A percentile compares a stretch with the other conserved stretches of the same genome.
These are phyloP conservation scores for Rutstroemia sp. DNA, from an alignment of 2,329 filamentous ascomycete genomes.

Conservation along the genomic window DNA sequence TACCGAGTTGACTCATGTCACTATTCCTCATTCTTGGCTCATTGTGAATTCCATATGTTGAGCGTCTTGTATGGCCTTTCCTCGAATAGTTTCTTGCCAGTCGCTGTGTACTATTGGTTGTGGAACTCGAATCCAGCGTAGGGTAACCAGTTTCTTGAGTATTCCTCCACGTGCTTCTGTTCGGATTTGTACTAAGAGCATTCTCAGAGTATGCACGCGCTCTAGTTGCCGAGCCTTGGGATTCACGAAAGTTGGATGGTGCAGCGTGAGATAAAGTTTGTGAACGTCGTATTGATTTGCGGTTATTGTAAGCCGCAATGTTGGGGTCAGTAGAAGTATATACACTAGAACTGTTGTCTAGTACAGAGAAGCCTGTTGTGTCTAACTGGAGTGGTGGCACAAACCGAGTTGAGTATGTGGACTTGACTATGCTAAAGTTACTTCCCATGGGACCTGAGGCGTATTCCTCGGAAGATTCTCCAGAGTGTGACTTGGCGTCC, in stretches of 20 bases:
- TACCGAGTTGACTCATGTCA: constrained; percentile 4
- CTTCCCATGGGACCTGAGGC: constrained; percentile 20
- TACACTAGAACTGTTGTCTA: constrained; percentile 2
- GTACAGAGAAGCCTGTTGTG: constrained; percentile 18
- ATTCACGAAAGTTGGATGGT: constrained; percentile 11
- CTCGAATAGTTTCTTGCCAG: constrained; percentile 23
- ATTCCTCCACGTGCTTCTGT: constrained; percentile 20
- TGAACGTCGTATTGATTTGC: constrained; percentile 4
- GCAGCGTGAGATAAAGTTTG: constrained; percentile 9
- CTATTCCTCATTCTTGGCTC: constrained; percentile 12
- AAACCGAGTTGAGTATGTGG: constrained; percentile 12
- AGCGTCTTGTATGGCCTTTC: constrained; percentile 21
- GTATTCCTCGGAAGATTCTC: constrained; percentile 15
- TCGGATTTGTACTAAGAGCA: constrained; percentile 12
- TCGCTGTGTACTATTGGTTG: constrained; percentile 15
- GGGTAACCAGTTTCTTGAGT: constrained; percentile 21
- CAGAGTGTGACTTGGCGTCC: constrained; percentile 6
- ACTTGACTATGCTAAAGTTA: constrained; percentile 13
- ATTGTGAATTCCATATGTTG: constrained; percentile 12
- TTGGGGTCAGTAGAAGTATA: constrained; percentile 1
- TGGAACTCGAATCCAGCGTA: constrained; percentile 14
- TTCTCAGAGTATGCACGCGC: constrained; percentile 23
- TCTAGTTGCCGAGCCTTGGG: constrained; percentile 10
- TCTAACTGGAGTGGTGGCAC: constrained; percentile 18
- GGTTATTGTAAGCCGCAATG: not conserved